Evolutionary conservation across 768 basidiomycete species (phyloP), one percentile per base, ranked within the genome.

Genomic region (Tulasnella sp.): DNA sequence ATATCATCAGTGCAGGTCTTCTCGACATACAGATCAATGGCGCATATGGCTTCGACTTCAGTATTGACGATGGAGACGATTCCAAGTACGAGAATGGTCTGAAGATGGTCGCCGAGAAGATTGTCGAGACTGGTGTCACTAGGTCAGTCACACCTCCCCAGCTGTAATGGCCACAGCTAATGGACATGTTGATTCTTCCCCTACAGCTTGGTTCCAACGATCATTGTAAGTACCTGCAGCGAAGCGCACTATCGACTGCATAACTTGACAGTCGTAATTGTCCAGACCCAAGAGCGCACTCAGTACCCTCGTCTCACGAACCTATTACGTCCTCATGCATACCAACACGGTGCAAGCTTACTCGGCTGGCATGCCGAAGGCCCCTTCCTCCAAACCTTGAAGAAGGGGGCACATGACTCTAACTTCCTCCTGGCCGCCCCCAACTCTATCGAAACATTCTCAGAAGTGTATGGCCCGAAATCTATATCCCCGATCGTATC

Each of bases 331-430:
- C 88, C 88, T 0, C 82, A 81, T 67, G 79, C 82, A 13, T 78
- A 80, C 13, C 73, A 80, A 0, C 74, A 65, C 9, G 58, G 56
- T 9, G 89, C 91, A 0, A 83, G 80, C 32, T 70, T 91, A 2
- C 78, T 94, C 11, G 92, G 92, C 26, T 94, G 87, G 85, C 92
- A 95, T 64, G 87, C 80, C 26, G 92, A 95, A 71, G 92, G 92
- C 0, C 91, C 92, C 0, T 94, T 93, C 74, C 77, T 93, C 44
- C 84, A 89, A 56, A 72, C 81, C 42, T 77, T 78, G n/a, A 91
- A 91, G 69, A 82, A 86, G 45, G 92, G 92, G 2, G 88, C 87
- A 1, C 92, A 95, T 68, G 78, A 85, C 0, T 79, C 81, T 2
- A 74, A 80, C 2, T 81, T 81, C 70, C 80, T 89, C 29, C 69